Evolutionary conservation across 2,329 filamentous ascomycete genomes (phyloP), one percentile per base, ranked within the genome.

Genomic region (Paramyrothecium roridum): DNA sequence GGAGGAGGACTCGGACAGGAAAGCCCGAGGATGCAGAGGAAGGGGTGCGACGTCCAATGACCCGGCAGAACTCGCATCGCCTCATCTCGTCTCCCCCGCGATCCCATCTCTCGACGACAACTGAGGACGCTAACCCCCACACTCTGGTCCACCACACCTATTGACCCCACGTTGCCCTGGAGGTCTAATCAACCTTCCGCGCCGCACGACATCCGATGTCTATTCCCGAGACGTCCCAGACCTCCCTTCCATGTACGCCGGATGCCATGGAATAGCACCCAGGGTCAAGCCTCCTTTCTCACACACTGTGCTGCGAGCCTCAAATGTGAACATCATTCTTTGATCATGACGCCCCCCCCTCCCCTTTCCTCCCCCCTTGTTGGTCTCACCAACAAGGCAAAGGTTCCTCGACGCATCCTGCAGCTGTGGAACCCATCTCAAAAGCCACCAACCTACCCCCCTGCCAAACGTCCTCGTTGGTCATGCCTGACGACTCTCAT

Each of bases 61-160:
- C 10, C 26, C 26, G 10, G 26, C 26, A 30, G 26, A 30, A 10
- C 26, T 30, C 4, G 26, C 26, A 30, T 30, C 37, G 37, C 37
- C 37, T 43, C 37, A 43, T 30, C 26, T 30, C 26, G 26, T 30
- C 26, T 30, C 26, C 37, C 37, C 37, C 37, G 37, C 37, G 37
- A 43, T 43, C 12, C 37, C n/a, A 19, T 17, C 13, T 43, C 37
- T 17, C 13, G 13, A 43, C 13, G 37, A 43, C 4, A 43, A 6
- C 4, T 13, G 6, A 43, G 13, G 37, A 45, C 50, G 50, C 50
- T 52, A 52, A 52, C 50, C 50, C 50, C 50, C 50, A 52, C 50
- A 52, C 50, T 52, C 50, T 52, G 26, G 17, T 26, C 49, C 22
- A 51, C 37, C 13, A 43, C 13, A 16, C n/a, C 13, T 43, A 10